These are phyloP conservation scores for Lithohypha guttulata DNA, from an alignment of 2,329 filamentous ascomycete genomes.

Conservation along the genomic window DNA sequence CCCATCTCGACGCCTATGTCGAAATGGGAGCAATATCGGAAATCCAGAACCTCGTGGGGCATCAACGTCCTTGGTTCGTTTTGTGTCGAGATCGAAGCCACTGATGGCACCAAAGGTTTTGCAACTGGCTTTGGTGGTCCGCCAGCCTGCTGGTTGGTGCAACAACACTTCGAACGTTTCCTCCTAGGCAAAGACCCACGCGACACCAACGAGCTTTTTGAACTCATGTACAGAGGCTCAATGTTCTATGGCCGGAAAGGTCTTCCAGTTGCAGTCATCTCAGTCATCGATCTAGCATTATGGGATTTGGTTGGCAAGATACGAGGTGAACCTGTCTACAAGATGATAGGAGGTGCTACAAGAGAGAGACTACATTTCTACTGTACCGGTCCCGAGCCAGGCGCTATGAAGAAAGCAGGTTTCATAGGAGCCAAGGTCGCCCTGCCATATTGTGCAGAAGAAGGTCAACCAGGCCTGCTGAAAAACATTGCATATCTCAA, in stretches of 20 bases:
- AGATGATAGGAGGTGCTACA: slow-evolving; percentile 84
- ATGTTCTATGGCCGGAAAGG: slow-evolving; percentile 97
- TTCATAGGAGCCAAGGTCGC: slow-evolving; percentile 89
- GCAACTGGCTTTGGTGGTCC: slow-evolving; percentile 90
- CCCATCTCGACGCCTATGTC: slow-evolving; percentile 91
- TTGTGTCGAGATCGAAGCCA: slow-evolving; percentile 77
- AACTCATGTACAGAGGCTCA: slow-evolving; percentile 90
- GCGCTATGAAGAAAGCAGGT: slow-evolving; percentile 69
- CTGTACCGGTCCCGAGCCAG: slow-evolving; percentile 81
- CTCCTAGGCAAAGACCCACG: slow-evolving; percentile 78
- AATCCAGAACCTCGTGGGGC: slow-evolving; percentile 82
- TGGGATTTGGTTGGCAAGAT: slow-evolving; percentile 92
- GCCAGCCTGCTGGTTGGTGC: slow-evolving; percentile 85
- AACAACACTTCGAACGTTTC: slow-evolving; percentile 89
- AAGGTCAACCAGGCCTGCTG: slow-evolving; percentile 67
- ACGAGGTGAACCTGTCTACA: slow-evolving; percentile 85
- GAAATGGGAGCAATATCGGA: slow-evolving; percentile 75
- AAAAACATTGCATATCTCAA: slow-evolving; percentile 87
- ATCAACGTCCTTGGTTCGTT: slow-evolving; percentile 94
- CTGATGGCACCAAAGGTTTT: slow-evolving; percentile 85
- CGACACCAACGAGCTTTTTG: slow-evolving; percentile 84
- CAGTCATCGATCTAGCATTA: slow-evolving; percentile 81
- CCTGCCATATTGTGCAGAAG: slow-evolving; percentile 78
- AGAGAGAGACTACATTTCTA: slow-evolving; percentile 78
- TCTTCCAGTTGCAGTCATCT: slow-evolving; percentile 80